Base-by-base conservation (phyloP, 1,139 yeast species). In the Pichia kudriavzevii region DNA sequence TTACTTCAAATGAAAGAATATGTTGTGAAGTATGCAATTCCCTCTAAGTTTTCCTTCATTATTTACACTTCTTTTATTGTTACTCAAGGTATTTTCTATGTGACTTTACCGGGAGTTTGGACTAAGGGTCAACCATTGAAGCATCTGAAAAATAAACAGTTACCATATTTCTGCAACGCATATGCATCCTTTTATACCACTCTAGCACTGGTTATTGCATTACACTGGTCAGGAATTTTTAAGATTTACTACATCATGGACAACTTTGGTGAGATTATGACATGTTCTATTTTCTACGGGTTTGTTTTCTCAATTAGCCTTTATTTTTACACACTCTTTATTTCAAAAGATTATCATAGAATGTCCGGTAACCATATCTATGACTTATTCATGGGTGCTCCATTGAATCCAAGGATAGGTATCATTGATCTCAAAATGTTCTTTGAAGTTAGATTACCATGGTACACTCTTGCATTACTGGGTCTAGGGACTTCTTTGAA, bases 331-430 rank as follows among this genome's bases (percentile, higher is more conserved):
- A 81, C 87, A 39, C 54, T 85, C 44, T 61, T 61, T 46, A 71
- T 87, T 31, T 60, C 83, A 29, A 75, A 79, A 29, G 88, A 79
- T 55, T 81, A 76, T 60, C 91, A 84, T 54, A 69, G 94, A 45
- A 76, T 91, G 91, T 79, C 96, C 9, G 97, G 97, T 12, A 85
- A 82, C 60, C 80, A 73, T 52, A 61, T 88, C 46, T 91, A 88
- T 57, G 98, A 91, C 60, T 68, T 87, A 53, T 91, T 91, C 64
- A 79, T 91, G 94, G 98, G 98, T 28, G 95, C 95, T 11, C 94
- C 95, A 32, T 73, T 93, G 56, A 91, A 93, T 61, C 98, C 98
- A 45, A 73, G 98, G 57, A 69, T 91, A 55, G 97, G 97, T 28
- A 77, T 79, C 51, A 72, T 88, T 52, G 98, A 91, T 58, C 67